Evolutionary conservation across 352 stramenopile genomes (phyloP), one percentile per base, ranked within the genome.

Genomic region (Elongisporangium anandrum): DNA sequence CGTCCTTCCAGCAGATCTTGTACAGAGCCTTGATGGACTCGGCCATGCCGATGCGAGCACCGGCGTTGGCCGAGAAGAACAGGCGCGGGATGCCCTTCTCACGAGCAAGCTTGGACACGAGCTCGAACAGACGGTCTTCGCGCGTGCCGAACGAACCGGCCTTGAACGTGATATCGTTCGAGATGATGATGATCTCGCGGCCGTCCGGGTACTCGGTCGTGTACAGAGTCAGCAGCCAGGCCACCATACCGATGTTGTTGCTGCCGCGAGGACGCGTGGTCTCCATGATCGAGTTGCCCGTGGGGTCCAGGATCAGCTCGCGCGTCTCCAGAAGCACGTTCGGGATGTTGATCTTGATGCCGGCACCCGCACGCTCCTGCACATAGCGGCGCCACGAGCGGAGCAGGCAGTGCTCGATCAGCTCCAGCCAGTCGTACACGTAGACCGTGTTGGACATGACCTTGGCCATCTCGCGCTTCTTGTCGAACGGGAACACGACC

Each of bases 101-200:
- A 51, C 97, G 87, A 52, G 97, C 94, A 60, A 96, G 92, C 76
- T 98, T 96, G 26, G 94, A 99, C 23, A 96, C 97, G 49, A 98
- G 72, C 70, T 99, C 97, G 69, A 99, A 99, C 7, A 99, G 84
- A 55, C 96, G 87, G 82, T 99, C 98, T 75, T 99, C 98, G 26
- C 90, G 81, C 20, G 97, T 99, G 60, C 98, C 98, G 70, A 99
- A 99, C 53, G 96, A 99, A 34, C 98, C 98, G 49, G 97, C 97
- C 74, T 99, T 98, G 79, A 97, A 92, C 24, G 98, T 99, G 69
- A 99, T 99, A 69, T 99, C 98, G 78, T 99, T 99, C 50, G 97
- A 92, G 81, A 99, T 99, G 52, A 99, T 73, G 17, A 99, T 84
- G 45, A 99, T 73, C 79, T 99, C 91, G 54, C 98, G 94, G 48